A percentile compares a stretch with the other conserved stretches of the same genome.
These are phyloP conservation scores for Fraxinus albicans DNA, from an alignment of 305 asterid genomes.

Conservation along the genomic window DNA sequence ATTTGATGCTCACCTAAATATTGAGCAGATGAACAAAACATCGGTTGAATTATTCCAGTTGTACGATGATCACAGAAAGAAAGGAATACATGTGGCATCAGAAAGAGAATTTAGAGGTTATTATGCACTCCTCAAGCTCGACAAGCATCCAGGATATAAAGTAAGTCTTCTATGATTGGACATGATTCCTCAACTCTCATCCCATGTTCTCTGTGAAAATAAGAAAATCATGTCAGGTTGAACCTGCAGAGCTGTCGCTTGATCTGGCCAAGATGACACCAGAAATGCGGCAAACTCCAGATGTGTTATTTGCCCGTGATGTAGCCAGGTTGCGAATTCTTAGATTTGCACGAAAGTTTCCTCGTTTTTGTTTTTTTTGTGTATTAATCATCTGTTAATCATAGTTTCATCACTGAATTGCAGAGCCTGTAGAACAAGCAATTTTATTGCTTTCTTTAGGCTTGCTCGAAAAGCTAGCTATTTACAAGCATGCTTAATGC, in stretches of 20 bases:
- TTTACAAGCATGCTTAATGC: conserved; percentile 98
- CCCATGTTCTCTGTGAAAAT: conserved; percentile 40
- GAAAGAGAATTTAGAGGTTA: conserved; percentile 98
- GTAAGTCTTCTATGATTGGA: conserved; percentile 60
- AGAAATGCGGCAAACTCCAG: conserved; percentile 86
- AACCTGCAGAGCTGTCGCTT: conserved; percentile 99
- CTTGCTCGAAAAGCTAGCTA: conserved; percentile 89
- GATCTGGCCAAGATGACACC: conserved; percentile 99
- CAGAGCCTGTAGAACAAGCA: conserved; percentile 98
- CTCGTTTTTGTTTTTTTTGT: neutral
- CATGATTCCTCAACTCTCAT: conserved; percentile 28
- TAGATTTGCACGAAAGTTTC: conserved; percentile 6
- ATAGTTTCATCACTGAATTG: conserved; percentile 25
- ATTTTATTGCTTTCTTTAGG: conserved; percentile 92
- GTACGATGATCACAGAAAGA: conserved; percentile 94
- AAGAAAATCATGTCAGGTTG: conserved; percentile 85
- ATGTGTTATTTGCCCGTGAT: conserved; percentile 89
- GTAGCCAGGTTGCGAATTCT: conserved; percentile 78
- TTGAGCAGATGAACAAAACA: conserved; percentile 99
- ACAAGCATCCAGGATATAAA: conserved; percentile 98
- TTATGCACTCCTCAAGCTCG: conserved; percentile 99
- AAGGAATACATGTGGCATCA: conserved; percentile 70
- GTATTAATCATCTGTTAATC: conserved; percentile 12
- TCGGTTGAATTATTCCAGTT: conserved; percentile 93
- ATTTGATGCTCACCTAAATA: conserved; percentile 98